phyloP scores from a whole-genome alignment of 441 rosid species.

The Theobroma grandiflorum region DNA sequence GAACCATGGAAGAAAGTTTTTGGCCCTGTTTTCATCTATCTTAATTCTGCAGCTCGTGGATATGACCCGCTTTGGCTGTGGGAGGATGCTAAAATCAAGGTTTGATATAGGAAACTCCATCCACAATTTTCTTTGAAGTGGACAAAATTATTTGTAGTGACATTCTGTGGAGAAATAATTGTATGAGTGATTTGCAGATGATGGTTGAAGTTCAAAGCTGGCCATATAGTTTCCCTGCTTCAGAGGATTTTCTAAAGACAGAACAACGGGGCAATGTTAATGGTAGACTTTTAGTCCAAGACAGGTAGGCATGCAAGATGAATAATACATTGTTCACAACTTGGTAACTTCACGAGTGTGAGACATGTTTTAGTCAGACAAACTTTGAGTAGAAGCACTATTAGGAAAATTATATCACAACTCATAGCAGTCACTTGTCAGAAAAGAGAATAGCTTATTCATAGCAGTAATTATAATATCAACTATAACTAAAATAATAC shows the following conservation, averaged over 20 bases:
- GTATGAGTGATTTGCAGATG: slow-evolving; percentile 43
- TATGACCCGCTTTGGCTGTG: slow-evolving; percentile 56
- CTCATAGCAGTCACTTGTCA: slow-evolving; percentile 9
- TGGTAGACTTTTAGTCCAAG: slow-evolving; percentile 59
- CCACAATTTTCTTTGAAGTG: slow-evolving; percentile 19
- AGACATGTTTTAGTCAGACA: not conserved
- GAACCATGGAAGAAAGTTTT: slow-evolving; percentile 83
- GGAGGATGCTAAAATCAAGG: slow-evolving; percentile 85
- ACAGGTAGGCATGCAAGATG: slow-evolving; percentile 44
- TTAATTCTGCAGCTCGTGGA: slow-evolving; percentile 58
- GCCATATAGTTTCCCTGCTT: slow-evolving; percentile 78
- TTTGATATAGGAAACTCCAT: slow-evolving; percentile 26
- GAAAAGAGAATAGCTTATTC: slow-evolving; percentile 4
- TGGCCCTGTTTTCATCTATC: slow-evolving; percentile 76
- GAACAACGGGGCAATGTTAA: slow-evolving; percentile 57
- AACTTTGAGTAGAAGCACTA: not conserved
- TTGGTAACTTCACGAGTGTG: not conserved
- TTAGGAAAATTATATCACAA: slow-evolving; percentile 5
- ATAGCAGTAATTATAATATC: not conserved
- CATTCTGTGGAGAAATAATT: slow-evolving; percentile 24
- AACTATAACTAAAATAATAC: not conserved
- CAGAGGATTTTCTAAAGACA: slow-evolving; percentile 56
- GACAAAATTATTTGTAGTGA: slow-evolving; percentile 24
- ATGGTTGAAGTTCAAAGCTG: slow-evolving; percentile 64
- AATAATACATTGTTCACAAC: not conserved